Evolutionary conservation across 805 yeast species (phyloP).

Genomic region (Huiozyma naganishii): DNA sequence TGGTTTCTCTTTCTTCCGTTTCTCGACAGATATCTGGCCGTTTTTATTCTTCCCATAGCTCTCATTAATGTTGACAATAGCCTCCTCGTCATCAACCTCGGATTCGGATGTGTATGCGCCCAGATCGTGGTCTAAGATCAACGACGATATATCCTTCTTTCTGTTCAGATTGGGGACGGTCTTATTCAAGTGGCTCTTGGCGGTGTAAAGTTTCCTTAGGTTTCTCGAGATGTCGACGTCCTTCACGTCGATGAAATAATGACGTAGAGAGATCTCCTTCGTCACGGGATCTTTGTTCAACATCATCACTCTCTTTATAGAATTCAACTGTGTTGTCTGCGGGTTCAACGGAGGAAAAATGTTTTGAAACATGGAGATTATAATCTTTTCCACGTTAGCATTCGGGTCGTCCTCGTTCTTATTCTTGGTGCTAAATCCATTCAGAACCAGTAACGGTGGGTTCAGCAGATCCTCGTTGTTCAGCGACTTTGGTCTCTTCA

Average conservation of each 20-base stretch:
- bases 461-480: constrained; percentile 55
- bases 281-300: constrained; percentile 61
- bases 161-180: constrained; percentile 58
- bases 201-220: constrained; percentile 57
- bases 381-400: constrained; percentile 62
- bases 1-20: constrained; percentile 13
- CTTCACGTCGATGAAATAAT: constrained; percentile 79
- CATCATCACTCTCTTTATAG: constrained; percentile 78
- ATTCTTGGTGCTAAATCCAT: constrained; percentile 52
- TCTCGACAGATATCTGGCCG: background rate
- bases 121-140: constrained; percentile 69
- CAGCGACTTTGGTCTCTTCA: constrained; percentile 70
- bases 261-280: constrained; percentile 75
- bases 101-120: constrained; percentile 79
- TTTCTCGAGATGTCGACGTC: constrained; percentile 68
- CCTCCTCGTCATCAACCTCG: constrained; percentile 90
- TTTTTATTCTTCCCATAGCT: constrained; percentile 20
- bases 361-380: constrained; percentile 86
- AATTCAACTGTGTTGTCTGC: constrained; percentile 56
- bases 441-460: constrained; percentile 88
- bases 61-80: constrained; percentile 49
- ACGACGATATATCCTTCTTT: constrained; percentile 70
- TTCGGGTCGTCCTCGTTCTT: constrained; percentile 6
- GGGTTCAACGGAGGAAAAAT: constrained; percentile 94
- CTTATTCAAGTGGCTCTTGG: constrained; percentile 50